phyloP scores from a whole-genome alignment of 139 green algal species.

The Coelastrella sp. region DNA sequence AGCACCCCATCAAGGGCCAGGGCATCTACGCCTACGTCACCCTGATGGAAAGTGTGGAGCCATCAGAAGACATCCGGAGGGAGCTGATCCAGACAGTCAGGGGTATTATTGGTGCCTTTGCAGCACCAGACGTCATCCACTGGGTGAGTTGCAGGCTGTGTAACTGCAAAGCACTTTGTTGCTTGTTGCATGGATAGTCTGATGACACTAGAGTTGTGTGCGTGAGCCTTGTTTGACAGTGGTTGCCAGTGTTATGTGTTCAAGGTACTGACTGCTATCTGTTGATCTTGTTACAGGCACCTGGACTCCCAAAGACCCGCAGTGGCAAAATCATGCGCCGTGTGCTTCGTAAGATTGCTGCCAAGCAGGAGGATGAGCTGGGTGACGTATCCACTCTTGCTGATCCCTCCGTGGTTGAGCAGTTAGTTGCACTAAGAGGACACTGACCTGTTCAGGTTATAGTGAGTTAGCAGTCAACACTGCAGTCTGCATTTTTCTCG shows the following conservation, averaged over 20 bases:
- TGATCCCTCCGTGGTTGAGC: slow-evolving; percentile 88
- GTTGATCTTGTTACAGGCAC: slow-evolving; percentile 55
- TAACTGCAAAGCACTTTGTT: not conserved
- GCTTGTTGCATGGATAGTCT: not conserved
- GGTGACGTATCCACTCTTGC: slow-evolving; percentile 88
- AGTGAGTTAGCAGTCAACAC: not conserved
- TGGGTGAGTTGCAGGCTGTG: slow-evolving; percentile 66
- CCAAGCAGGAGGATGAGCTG: slow-evolving; percentile 71
- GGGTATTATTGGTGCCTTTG: slow-evolving; percentile 87
- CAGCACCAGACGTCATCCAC: slow-evolving; percentile 96
- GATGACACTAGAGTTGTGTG: not conserved
- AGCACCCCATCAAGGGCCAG: slow-evolving; percentile 94
- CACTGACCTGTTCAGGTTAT: slow-evolving; percentile 28
- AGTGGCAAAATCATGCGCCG: slow-evolving; percentile 95
- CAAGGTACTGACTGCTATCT: too few relatives aligned
- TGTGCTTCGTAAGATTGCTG: slow-evolving; percentile 90
- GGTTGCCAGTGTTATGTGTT: not conserved
- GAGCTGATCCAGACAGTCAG: slow-evolving; percentile 65
- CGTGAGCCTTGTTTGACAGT: not conserved
- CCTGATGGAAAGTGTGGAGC: slow-evolving; percentile 65
- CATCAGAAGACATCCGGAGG: slow-evolving; percentile 76
- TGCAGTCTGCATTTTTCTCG: not conserved
- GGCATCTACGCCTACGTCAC: slow-evolving; percentile 98
- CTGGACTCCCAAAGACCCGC: slow-evolving; percentile 92
- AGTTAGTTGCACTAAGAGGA: slow-evolving; percentile 70